Conservation (phyloP, 495 filamentous ascomycete species). For the Penicillium bialowiezense region DNA sequence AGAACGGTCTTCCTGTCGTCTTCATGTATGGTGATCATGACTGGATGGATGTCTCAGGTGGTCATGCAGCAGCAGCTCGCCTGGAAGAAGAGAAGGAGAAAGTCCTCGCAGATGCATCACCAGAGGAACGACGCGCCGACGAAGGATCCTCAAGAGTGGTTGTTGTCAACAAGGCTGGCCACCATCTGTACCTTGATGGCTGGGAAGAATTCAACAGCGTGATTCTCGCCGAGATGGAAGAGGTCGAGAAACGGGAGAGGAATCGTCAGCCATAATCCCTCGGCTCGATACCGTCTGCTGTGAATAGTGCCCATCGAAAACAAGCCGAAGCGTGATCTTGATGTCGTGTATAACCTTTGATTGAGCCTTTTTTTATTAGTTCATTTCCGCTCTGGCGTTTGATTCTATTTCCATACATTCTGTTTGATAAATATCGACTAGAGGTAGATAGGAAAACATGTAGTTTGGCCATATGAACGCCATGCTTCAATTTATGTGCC, state of each 20-base stretch:
- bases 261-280: slow-evolving; percentile 10
- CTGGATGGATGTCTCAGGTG: slow-evolving; percentile 96
- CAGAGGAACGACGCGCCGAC: slow-evolving; percentile 67
- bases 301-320: slow-evolving; percentile 14
- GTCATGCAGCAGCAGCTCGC: slow-evolving; percentile 76
- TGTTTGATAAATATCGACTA: slow-evolving; percentile 8
- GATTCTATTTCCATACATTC: not conserved
- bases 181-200: slow-evolving; percentile 92
- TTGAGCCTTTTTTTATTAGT: not conserved
- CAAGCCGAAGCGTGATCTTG: slow-evolving; percentile 8
- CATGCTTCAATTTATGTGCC: no score
- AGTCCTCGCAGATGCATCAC: slow-evolving; percentile 54
- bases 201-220: slow-evolving; percentile 84
- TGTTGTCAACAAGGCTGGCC: slow-evolving; percentile 77
- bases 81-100: slow-evolving; percentile 64
- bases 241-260: slow-evolving; percentile 51
- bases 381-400: slow-evolving; percentile 5
- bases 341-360: not conserved
- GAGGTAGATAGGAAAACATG: slow-evolving; percentile 19
- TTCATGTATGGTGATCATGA: slow-evolving; percentile 96
- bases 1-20: slow-evolving; percentile 79
- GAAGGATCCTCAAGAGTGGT: slow-evolving; percentile 82
- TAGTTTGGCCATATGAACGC: no score
- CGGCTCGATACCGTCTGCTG: not conserved
- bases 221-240: slow-evolving; percentile 75